These are phyloP conservation scores for Penicillium sp. DNA, from an alignment of 2,329 filamentous ascomycete species.

Conservation along the genomic window DNA sequence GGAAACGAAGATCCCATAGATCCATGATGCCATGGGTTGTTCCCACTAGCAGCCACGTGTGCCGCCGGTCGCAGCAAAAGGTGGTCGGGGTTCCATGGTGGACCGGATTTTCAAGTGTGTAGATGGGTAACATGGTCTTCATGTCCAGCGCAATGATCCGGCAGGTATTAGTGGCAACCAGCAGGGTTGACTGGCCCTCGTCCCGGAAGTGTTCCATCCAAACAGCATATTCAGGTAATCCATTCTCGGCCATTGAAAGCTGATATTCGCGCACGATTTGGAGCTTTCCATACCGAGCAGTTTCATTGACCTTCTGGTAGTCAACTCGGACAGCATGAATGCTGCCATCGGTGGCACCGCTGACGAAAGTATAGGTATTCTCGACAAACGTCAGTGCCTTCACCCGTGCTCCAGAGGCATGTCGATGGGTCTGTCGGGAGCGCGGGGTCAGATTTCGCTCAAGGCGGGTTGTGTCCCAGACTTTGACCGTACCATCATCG, in stretches of 20 bases:
- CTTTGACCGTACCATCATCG: conserved; percentile 81
- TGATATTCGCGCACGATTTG: conserved; percentile 73
- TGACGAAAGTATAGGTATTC: conserved; percentile 88
- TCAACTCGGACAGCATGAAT: conserved; percentile 86
- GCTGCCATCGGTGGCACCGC: conserved; percentile 81
- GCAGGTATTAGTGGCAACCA: conserved; percentile 81
- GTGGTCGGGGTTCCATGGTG: conserved; percentile 88
- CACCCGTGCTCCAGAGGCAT: conserved; percentile 65
- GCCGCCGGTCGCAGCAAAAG: conserved; percentile 79
- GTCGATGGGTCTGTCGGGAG: conserved; percentile 77
- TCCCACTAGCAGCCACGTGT: conserved; percentile 85
- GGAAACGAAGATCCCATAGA: conserved; percentile 96
- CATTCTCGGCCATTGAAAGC: conserved; percentile 44
- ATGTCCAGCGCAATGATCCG: conserved; percentile 80
- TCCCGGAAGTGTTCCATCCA: conserved; percentile 90
- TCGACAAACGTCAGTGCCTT: conserved; percentile 86
- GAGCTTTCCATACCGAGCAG: conserved; percentile 70
- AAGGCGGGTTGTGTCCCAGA: conserved; percentile 87
- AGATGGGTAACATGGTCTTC: conserved; percentile 76
- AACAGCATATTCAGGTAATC: conserved; percentile 65
- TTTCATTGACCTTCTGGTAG: conserved; percentile 54
- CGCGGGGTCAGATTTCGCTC: conserved; percentile 88
- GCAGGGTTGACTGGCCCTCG: conserved; percentile 72
- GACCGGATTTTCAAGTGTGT: conserved; percentile 75
- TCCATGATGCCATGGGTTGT: conserved; percentile 90